phyloP scores from a whole-genome alignment of 345 rosid genomes.

The Eucalyptus lansdowneana region DNA sequence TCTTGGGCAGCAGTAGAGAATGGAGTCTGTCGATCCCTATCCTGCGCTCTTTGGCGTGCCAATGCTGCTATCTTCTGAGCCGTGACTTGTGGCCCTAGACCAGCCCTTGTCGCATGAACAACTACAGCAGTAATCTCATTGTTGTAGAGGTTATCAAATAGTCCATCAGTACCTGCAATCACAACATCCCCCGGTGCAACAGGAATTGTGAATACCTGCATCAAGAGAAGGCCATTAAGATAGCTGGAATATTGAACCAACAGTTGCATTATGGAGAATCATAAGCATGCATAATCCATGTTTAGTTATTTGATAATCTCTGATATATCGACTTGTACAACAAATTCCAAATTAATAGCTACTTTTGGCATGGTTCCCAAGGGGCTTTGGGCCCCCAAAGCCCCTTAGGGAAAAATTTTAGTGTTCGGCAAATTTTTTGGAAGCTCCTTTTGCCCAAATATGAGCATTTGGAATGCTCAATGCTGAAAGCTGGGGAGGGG shows the following conservation, averaged over 20 bases:
- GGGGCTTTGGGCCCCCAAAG: no score
- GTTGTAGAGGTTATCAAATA: constrained; percentile 90
- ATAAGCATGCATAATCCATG: not conserved
- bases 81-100: constrained; percentile 76
- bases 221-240: not conserved
- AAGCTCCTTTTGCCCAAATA: no score
- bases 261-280: not conserved
- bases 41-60: constrained; percentile 93
- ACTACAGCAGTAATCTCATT: constrained; percentile 94
- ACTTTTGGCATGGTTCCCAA: not conserved
- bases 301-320: not conserved
- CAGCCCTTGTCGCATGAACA: constrained; percentile 91
- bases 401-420: no score
- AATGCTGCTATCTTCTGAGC: constrained; percentile 97
- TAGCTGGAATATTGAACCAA: not conserved
- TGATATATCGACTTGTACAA: not conserved
- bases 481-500: no score
- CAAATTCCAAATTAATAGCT: not conserved
- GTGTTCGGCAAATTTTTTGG: no score
- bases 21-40: constrained; percentile 86
- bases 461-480: no score
- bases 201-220: constrained; percentile 63
- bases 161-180: constrained; percentile 90
- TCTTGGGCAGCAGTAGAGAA: constrained; percentile 98
- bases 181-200: constrained; percentile 93